phyloP scores from a whole-genome alignment of 2,329 filamentous ascomycete genomes.

The Calonectria ilicicola region DNA sequence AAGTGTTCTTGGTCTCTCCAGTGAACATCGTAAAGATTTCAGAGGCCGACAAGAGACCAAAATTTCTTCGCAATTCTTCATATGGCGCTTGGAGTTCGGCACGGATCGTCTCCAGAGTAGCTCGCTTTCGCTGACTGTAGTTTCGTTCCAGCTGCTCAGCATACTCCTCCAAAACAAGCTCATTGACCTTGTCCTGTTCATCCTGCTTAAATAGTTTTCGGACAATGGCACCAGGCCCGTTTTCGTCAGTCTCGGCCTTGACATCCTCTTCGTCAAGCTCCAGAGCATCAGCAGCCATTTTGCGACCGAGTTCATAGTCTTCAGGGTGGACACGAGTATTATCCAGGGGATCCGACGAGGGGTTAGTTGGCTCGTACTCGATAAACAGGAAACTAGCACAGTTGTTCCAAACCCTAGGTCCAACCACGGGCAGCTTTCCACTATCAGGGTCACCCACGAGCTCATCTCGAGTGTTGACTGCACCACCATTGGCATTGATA shows the following conservation, averaged over 20 bases:
- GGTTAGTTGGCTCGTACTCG: conserved; percentile 84
- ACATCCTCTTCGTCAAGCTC: conserved; percentile 98
- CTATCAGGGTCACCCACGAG: conserved; percentile 89
- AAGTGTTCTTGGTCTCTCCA: conserved; percentile 86
- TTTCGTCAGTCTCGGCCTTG: conserved; percentile 91
- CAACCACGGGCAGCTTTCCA: conserved; percentile 82
- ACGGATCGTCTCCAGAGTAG: conserved; percentile 95
- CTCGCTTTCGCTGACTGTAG: conserved; percentile 93
- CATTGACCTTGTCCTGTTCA: conserved; percentile 93
- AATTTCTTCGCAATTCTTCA: conserved; percentile 90
- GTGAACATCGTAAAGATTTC: conserved; percentile 98
- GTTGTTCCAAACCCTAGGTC: conserved; percentile 93
- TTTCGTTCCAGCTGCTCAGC: conserved; percentile 94
- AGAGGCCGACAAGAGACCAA: conserved; percentile 75
- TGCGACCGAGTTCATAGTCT: conserved; percentile 97
- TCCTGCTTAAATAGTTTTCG: conserved; percentile 96
- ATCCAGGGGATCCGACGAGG: conserved; percentile 90
- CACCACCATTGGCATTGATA: conserved; percentile 90
- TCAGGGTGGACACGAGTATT: conserved; percentile 98
- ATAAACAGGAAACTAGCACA: conserved; percentile 96
- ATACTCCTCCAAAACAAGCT: conserved; percentile 95
- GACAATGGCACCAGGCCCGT: conserved; percentile 89
- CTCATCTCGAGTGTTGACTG: conserved; percentile 86
- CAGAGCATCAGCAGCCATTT: conserved; percentile 97
- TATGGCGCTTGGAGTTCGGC: conserved; percentile 93